These are phyloP conservation scores for Mortierella sp. DNA, from an alignment of 371 early-diverging fungal genomes.

Conservation along the genomic window DNA sequence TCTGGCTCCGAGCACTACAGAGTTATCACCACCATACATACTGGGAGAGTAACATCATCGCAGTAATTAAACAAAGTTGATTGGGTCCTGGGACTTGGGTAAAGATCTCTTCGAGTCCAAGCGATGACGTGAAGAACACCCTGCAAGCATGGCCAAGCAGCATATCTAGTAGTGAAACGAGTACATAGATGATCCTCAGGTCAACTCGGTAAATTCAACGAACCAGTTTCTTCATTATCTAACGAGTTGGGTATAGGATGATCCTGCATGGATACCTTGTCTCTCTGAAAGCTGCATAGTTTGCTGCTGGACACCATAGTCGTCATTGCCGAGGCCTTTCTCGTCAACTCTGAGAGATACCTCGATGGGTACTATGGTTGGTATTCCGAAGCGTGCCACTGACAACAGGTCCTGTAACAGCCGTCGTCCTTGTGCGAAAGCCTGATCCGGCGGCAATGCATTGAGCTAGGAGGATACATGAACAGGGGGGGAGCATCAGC, in stretches of 20 bases:
- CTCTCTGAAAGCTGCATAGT: slow-evolving; percentile 47
- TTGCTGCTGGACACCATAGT: slow-evolving; percentile 15
- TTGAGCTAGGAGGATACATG: slow-evolving; percentile 14
- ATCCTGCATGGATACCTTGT: slow-evolving; percentile 20
- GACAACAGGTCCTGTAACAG: slow-evolving; percentile 42
- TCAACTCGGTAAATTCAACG: too few species aligned
- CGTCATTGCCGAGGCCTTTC: slow-evolving; percentile 2
- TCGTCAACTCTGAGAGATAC: slow-evolving; percentile 16
- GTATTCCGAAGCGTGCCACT: slow-evolving; percentile 38
- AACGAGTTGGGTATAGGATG: too few species aligned
- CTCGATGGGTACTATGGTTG: slow-evolving; percentile 24
- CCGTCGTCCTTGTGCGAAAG: slow-evolving; percentile 21
- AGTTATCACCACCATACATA: neutral
- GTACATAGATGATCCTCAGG: too few species aligned
- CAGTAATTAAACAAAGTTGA: slow-evolving; percentile 41
- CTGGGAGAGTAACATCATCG: slow-evolving; percentile 41
- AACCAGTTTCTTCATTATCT: too few species aligned
- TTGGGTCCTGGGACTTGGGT: slow-evolving; percentile 38
- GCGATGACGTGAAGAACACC: slow-evolving; percentile 22
- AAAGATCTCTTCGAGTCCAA: slow-evolving; percentile 42
- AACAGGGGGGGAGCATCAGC: neutral
- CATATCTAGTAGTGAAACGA: slow-evolving; percentile 33
- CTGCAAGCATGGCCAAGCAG: slow-evolving; percentile 42
- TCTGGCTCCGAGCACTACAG: neutral
- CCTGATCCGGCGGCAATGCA: slow-evolving; percentile 9